Evolutionary conservation across 2,329 filamentous ascomycete species (phyloP).

Genomic region (Apiospora sp.): DNA sequence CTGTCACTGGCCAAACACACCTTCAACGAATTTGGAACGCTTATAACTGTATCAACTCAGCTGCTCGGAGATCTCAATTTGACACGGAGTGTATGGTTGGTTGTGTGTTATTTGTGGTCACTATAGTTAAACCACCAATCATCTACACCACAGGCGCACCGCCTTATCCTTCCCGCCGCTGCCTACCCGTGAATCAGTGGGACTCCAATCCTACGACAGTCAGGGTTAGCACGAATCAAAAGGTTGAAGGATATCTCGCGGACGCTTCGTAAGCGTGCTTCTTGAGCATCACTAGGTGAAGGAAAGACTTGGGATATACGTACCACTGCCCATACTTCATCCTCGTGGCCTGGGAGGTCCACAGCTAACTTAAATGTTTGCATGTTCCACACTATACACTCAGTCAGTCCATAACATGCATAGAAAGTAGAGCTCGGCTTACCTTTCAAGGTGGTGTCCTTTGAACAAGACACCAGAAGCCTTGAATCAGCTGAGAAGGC

Average conservation of each 20-base stretch:
- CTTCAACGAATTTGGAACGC: neutral
- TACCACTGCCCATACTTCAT: slow-evolving; percentile 86
- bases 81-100: neutral
- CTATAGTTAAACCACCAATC: slow-evolving; percentile 30
- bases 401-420: neutral
- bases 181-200: slow-evolving; percentile 86
- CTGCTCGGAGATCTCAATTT: neutral
- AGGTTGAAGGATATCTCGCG: neutral
- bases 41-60: neutral
- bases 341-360: slow-evolving; percentile 88
- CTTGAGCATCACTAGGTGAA: neutral
- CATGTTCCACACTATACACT: slow-evolving; percentile 82
- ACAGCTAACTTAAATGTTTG: slow-evolving; percentile 79
- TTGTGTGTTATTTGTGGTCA: neutral
- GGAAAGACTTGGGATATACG: neutral
- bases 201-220: slow-evolving; percentile 77
- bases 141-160: slow-evolving; percentile 72
- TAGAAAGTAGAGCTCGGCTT: neutral
- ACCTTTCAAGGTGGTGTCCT: slow-evolving; percentile 79
- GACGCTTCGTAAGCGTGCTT: neutral
- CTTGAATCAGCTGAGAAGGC: slow-evolving; percentile 92
- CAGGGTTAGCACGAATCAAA: neutral
- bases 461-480: slow-evolving; percentile 72
- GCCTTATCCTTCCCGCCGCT: slow-evolving; percentile 94
- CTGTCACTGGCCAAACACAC: too few relatives aligned